Percentiles rank a stretch among this genome's conserved stretches.
Evolutionary conservation across 2,329 filamentous ascomycete species (phyloP).

Genomic region (Trichoderma sp.): DNA sequence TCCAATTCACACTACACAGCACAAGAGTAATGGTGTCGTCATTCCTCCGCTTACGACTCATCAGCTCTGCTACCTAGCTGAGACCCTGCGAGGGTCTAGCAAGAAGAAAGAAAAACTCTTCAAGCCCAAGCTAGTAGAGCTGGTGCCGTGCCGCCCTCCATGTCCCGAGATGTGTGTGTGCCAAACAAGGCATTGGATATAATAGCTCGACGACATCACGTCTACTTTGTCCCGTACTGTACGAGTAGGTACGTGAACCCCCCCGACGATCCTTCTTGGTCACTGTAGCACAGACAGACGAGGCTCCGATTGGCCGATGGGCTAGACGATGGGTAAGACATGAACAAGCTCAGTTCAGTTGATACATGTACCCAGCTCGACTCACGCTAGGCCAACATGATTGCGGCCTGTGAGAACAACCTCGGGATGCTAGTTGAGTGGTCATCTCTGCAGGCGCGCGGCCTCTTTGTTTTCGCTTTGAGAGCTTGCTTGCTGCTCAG

Average conservation of each 20-base stretch:
- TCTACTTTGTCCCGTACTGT: neutral
- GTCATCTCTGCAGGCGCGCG: neutral
- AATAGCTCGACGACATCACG: neutral
- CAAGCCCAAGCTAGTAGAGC: neutral
- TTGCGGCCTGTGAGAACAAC: neutral
- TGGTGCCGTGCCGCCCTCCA: neutral
- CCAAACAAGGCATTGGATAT: neutral
- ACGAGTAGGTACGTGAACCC: neutral
- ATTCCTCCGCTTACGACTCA: neutral
- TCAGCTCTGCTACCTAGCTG: neutral
- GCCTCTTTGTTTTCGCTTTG: neutral
- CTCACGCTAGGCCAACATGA: neutral
- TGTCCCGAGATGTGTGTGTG: neutral
- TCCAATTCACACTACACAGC: neutral
- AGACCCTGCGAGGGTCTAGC: neutral
- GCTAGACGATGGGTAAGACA: neutral
- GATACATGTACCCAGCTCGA: neutral
- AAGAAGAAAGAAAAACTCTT: neutral
- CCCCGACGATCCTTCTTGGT: slow-evolving; percentile 2
- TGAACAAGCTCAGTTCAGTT: neutral
- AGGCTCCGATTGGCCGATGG: neutral
- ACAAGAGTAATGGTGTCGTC: slow-evolving; percentile 7
- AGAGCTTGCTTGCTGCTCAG: neutral
- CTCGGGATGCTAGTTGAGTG: neutral
- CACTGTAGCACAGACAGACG: neutral